Conservation (phyloP, 495 filamentous ascomycete genomes). For the Venustampulla echinocandica region DNA sequence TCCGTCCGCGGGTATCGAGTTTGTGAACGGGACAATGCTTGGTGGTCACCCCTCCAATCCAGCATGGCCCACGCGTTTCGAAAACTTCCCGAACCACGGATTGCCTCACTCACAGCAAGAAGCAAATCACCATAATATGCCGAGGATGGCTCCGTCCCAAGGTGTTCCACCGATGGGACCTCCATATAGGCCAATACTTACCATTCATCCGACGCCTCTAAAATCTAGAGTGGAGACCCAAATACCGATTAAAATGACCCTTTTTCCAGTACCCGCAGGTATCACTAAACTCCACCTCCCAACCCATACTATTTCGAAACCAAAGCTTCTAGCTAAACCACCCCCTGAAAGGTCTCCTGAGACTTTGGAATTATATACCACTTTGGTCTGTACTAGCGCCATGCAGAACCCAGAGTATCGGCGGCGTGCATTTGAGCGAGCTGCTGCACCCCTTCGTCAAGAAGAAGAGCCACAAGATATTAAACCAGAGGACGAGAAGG, state of each 20-base stretch:
- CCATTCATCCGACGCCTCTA: conserved; percentile 54
- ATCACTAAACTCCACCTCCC: conserved; percentile 77
- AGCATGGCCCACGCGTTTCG: conserved; percentile 17
- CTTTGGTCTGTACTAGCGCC: conserved; percentile 85
- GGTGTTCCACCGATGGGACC: conserved; percentile 9
- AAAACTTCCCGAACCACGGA: conserved; percentile 4
- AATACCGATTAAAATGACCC: conserved; percentile 69
- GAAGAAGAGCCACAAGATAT: conserved; percentile 4
- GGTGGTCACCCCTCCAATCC: conserved; percentile 11
- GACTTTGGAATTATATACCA: conserved; percentile 70
- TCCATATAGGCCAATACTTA: conserved; percentile 34
- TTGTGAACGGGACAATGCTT: conserved; percentile 26
- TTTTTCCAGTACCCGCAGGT: conserved; percentile 61
- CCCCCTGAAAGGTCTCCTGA: conserved; percentile 51
- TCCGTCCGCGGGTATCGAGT: conserved; percentile 37
- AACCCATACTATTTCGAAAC: conserved; percentile 80
- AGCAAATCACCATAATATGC: not conserved
- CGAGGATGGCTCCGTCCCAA: conserved; percentile 8
- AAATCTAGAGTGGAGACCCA: conserved; percentile 96
- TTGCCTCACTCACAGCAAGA: conserved; percentile 7
- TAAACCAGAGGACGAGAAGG: conserved; percentile 26
- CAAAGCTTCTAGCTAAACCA: conserved; percentile 70
- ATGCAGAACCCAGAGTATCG: conserved; percentile 63
- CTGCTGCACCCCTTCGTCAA: conserved; percentile 30
- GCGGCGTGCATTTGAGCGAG: conserved; percentile 57